Evolutionary conservation across 78 protist species (phyloP).

Genomic region (Dictyostelium brefeldianum): DNA sequence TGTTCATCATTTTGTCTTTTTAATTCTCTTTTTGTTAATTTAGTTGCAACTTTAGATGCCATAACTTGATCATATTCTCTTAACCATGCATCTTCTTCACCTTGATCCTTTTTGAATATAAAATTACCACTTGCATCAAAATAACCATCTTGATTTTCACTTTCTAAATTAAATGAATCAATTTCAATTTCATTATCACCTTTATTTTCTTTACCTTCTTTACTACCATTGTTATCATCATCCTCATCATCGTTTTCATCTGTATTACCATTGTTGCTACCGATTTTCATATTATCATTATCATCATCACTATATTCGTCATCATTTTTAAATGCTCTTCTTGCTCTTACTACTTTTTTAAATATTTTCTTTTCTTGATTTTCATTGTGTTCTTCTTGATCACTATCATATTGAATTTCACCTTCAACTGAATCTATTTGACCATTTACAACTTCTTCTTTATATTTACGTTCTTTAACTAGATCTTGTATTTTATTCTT

Average conservation of each 20-base stretch:
- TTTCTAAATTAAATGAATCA: conserved; percentile 45
- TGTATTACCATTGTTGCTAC: neutral
- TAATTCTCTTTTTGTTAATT: conserved; percentile 26
- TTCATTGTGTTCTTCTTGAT: neutral
- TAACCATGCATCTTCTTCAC: conserved; percentile 67
- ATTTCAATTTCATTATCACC: conserved; percentile 1
- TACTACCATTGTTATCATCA: neutral
- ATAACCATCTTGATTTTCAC: conserved; percentile 9
- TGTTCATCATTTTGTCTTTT: neutral
- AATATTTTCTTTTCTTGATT: neutral
- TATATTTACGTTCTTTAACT: neutral
- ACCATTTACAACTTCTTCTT: neutral
- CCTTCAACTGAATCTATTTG: conserved; percentile 46
- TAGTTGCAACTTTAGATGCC: conserved; percentile 31
- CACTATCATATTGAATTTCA: conserved; percentile 12
- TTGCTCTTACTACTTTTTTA: neutral
- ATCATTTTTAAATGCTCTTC: neutral
- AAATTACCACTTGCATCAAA: conserved; percentile 54
- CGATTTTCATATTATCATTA: neutral
- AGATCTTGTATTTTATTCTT: neutral
- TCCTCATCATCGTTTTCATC: neutral
- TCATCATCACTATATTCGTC: neutral
- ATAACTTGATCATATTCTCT: conserved; percentile 48
- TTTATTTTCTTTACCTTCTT: neutral
- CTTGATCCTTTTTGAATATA: neutral